Base-by-base conservation (phyloP, 208 protist species). In the Novymonas esmeraldas region DNA sequence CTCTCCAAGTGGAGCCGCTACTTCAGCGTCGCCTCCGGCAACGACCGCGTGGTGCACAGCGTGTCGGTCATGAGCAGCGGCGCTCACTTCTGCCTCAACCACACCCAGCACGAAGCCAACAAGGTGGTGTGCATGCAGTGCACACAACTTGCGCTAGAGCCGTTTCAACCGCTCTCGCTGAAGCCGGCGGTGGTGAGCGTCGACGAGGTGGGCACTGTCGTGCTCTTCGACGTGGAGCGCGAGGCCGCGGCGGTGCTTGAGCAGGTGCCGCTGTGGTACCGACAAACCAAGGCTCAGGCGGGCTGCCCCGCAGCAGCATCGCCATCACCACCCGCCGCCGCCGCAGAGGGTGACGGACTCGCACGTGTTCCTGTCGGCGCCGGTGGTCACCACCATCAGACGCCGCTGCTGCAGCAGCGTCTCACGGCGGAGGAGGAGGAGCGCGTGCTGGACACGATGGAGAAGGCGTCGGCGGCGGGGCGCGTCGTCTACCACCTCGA, bases 171-270 rank as follows among this genome's bases (percentile, higher is more conserved):
- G 42, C 45, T 36, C 4, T 39, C 54, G 31, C 58, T 52, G 28
- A 63, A 62, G 28, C 78, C 83, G 2, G 60, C 87, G 29, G 87
- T 87, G 50, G 75, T 86, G 34, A 93, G 83, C 64, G 64, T 87
- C 18, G 87, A 93, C 51, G 87, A 93, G 64, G 66, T 90, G 57
- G 87, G 87, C 41, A 57, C 72, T 48, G 52, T 90, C 28, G 82
- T 77, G 16, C 52, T 93, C 26, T 88, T 82, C 65, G 79, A 93
- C 64, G 70, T 93, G 20, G 79, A 87, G 41, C 54, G 62, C 7
- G 78, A 87, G 44, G 20, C n/a, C 29, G 24, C 68, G n/a, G 18
- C 22, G 7, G 44, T 58, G 28, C 56, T 76, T 11, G 54, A 60
- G 63, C 20, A 36, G 34, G 51, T 44, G 6, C 57, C 61, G 26